Base-by-base conservation (phyloP, 2,329 filamentous ascomycete species). In the Sordariomycetes sp. region DNA sequence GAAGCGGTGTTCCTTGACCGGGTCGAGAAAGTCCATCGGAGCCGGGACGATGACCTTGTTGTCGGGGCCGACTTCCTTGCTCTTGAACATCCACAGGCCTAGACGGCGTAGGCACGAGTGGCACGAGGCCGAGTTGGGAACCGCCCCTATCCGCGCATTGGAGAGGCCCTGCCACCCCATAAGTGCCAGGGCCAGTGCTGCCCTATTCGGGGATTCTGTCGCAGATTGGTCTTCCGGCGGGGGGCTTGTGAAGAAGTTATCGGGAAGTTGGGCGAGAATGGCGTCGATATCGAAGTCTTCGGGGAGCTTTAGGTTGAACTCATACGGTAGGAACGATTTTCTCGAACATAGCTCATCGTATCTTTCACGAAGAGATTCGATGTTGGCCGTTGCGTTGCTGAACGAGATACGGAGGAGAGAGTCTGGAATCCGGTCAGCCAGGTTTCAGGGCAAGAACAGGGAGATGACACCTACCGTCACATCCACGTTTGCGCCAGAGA, bases 61-160 rank as follows among this genome's bases (percentile, higher is more conserved):
- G 18, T 73, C 71, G 1, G 75, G 73, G 59, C 82, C 79, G 34
- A 87, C 80, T 65, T 83, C 81, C 70, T 86, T 91, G 69, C 85
- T 86, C 66, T 85, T 88, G 70, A 96, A 97, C 76, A 99, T 87
- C 94, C 94, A 99, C 2, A 99, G 78, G 0, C 94, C 94, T 0
- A 97, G 77, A 1, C 92, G 85, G 60, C 94, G 85, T 66, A 96
- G 88, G 69, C 94, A 99, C 22, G 90, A 89, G 60, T 87, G 81
- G 70, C 94, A 99, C 4, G 85, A 85, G 6, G 89, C 86, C 18
- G 93, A 82, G 60, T 90, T 88, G 48, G 86, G 83, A 24, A 87
- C 82, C 1, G 83, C 71, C 67, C 85, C 70, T 65, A 84, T 72
- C 67, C 78, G 72, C 14, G 73, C 62, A 63, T 82, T 79, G 7